phyloP scores from a whole-genome alignment of 2,329 filamentous ascomycete genomes.

The Epichloe gansuensis region DNA sequence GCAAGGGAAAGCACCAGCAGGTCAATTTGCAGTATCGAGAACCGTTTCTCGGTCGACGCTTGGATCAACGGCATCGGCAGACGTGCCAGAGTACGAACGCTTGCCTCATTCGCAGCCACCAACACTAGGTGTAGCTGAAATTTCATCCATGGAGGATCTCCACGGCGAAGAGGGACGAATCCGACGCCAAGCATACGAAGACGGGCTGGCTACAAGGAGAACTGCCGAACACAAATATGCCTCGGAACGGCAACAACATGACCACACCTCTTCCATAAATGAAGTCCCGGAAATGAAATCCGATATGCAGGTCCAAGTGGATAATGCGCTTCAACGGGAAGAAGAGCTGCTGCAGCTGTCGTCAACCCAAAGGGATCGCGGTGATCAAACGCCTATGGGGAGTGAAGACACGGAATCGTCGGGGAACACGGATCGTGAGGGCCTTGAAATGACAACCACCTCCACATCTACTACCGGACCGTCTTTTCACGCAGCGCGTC shows the following conservation, averaged over 20 bases:
- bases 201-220: conserved; percentile 39
- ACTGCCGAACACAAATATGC: conserved; percentile 41
- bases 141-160: conserved; percentile 39
- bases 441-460: not conserved
- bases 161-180: conserved; percentile 40
- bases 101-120: conserved; percentile 18
- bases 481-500: conserved; percentile 44
- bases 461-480: not conserved
- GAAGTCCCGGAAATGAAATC: conserved; percentile 13
- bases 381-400: not conserved
- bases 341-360: not conserved
- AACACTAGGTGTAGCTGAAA: conserved; percentile 25
- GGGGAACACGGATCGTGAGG: not conserved
- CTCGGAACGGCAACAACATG: conserved; percentile 32
- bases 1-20: conserved; percentile 42
- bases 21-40: conserved; percentile 28
- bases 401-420: not conserved
- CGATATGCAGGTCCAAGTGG: conserved; percentile 15
- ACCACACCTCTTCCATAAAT: conserved; percentile 3
- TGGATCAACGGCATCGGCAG: conserved; percentile 28
- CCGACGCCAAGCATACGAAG: conserved; percentile 39
- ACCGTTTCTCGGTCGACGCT: conserved; percentile 49
- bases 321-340: conserved; percentile 11
- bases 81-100: conserved; percentile 17
- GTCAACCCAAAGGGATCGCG: not conserved